These are phyloP conservation scores for Effrenium voratum DNA, from an alignment of 73 alveolate species.

Conservation along the genomic window DNA sequence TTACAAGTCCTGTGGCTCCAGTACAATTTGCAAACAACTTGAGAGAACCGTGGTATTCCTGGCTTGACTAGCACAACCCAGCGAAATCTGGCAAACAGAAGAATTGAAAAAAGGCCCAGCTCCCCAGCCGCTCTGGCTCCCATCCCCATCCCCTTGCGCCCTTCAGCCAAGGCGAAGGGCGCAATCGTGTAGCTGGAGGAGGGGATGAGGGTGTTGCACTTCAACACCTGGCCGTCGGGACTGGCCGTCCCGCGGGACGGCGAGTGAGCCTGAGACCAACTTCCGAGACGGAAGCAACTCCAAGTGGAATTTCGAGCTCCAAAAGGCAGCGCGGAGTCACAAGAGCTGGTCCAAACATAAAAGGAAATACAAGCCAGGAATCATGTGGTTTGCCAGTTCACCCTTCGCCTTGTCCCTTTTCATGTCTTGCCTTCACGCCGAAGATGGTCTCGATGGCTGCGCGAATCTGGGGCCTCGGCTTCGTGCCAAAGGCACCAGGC, in stretches of 20 bases:
- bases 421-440: constrained; percentile 78
- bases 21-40: background rate
- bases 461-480: constrained; percentile 86
- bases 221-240: constrained; percentile 86
- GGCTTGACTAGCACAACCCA: no score
- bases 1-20: background rate
- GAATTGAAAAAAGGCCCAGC: no score
- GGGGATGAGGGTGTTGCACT: constrained; percentile 88
- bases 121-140: no score
- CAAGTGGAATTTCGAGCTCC: background rate
- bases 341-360: no score
- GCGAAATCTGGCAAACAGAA: no score
- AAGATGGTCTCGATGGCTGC: constrained; percentile 92
- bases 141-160: background rate
- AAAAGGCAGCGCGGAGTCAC: background rate
- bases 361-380: no score
- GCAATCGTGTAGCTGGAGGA: constrained; percentile 49
- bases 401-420: no score
- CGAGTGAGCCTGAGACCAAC: background rate
- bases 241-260: no score
- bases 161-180: background rate
- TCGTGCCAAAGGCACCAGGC: no score
- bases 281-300: background rate
- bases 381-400: no score
- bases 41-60: no score